Percentiles rank a stretch among this genome's conserved stretches.
Conservation (phyloP, 208 protist genomes). For the Leishmania gerbilli region DNA sequence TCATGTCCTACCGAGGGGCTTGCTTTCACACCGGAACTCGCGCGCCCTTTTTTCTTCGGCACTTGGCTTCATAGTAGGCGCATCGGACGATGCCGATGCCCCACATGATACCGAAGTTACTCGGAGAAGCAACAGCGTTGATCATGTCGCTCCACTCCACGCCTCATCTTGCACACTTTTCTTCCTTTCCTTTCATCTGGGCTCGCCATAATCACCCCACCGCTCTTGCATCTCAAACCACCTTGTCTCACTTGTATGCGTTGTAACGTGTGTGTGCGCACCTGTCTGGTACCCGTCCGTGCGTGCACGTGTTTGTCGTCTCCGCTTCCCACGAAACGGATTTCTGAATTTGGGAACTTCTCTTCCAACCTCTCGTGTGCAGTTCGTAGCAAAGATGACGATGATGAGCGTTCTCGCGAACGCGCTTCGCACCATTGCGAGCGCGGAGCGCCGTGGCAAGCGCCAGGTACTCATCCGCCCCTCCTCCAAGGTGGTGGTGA, state of each 20-base stretch:
- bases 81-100: not conserved
- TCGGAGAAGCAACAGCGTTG: not conserved
- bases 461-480: conserved; percentile 99
- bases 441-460: conserved; percentile 99
- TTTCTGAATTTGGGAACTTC: not conserved
- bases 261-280: not conserved
- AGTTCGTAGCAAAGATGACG: conserved; percentile 94
- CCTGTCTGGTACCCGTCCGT: not conserved
- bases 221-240: not conserved
- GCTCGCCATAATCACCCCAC: not conserved
- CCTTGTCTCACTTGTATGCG: not conserved
- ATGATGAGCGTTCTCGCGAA: conserved; percentile 99
- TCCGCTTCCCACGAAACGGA: not conserved
- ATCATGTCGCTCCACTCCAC: not conserved
- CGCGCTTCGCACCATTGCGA: conserved; percentile 98
- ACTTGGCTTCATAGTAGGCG: not conserved
- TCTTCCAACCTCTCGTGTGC: not conserved
- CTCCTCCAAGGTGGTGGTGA: conserved; percentile 99
- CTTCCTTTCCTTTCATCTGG: not conserved
- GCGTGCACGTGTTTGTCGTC: not conserved
- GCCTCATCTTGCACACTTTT: not conserved
- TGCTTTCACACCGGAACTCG: not conserved
- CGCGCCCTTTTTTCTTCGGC: not conserved
- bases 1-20: not conserved
- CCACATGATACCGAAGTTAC: not conserved